phyloP scores from a whole-genome alignment of 78 protist genomes.

The Reticulomyxa filosa region DNA sequence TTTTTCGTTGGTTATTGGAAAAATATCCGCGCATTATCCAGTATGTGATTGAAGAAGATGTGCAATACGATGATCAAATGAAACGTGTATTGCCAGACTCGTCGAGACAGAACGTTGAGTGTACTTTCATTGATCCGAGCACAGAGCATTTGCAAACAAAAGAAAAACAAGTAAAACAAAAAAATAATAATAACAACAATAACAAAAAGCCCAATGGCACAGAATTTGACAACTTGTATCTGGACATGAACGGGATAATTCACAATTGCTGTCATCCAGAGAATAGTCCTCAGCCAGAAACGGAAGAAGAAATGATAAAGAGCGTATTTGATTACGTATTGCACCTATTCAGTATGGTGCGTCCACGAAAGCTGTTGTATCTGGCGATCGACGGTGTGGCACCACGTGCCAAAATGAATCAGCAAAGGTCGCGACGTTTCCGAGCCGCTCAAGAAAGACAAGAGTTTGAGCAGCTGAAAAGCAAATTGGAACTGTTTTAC shows the following conservation, averaged over 20 bases:
- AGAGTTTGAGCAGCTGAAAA: not conserved
- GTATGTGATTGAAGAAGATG: constrained; percentile 22
- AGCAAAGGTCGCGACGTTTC: constrained; percentile 81
- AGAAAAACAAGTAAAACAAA: too few species aligned
- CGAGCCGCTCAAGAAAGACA: constrained; percentile 45
- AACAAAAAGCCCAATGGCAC: constrained; percentile 58
- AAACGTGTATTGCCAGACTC: too few species aligned
- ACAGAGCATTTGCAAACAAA: too few species aligned
- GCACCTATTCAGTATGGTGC: constrained; percentile 58
- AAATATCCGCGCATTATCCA: constrained; percentile 57
- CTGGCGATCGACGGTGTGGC: constrained; percentile 93
- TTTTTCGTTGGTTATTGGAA: constrained; percentile 56
- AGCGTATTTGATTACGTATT: constrained; percentile 65
- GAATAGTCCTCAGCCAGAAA: constrained; percentile 8
- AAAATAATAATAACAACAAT: too few species aligned
- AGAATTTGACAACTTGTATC: constrained; percentile 83
- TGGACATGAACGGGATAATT: constrained; percentile 98
- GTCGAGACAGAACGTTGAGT: too few species aligned
- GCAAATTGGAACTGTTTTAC: not conserved
- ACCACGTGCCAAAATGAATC: constrained; percentile 92
- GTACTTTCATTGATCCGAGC: too few species aligned
- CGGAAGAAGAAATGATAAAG: constrained; percentile 63
- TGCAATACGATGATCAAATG: not conserved
- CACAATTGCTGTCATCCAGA: constrained; percentile 89
- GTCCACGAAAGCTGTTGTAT: constrained; percentile 87